Percentiles rank a stretch among this genome's conserved stretches.
Evolutionary conservation across 192 early-diverging fungal species (phyloP).

Genomic region (Oehlia diaphana): DNA sequence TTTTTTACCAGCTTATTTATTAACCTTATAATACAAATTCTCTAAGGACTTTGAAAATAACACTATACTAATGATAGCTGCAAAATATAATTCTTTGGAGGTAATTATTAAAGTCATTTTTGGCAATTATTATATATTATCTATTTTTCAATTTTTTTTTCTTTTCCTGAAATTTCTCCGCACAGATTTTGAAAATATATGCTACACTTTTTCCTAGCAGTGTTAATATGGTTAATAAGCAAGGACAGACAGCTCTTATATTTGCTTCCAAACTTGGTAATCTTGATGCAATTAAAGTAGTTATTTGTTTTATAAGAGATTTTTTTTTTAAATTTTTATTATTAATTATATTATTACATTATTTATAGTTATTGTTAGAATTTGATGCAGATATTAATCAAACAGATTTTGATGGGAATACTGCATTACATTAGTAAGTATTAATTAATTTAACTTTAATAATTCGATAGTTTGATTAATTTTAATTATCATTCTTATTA

Average conservation of each 20-base stretch:
- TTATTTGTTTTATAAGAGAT: not conserved
- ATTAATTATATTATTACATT: not conserved
- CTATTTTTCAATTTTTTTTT: not conserved
- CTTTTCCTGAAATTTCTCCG: too few relatives aligned
- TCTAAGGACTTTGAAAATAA: slow-evolving; percentile 30
- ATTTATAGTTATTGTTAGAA: slow-evolving; percentile 10
- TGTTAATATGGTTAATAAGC: slow-evolving; percentile 22
- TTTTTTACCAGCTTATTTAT: too few relatives aligned
- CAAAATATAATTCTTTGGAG: slow-evolving; percentile 19
- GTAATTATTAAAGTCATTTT: slow-evolving; percentile 5
- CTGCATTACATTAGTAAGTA: slow-evolving; percentile 26
- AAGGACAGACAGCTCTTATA: slow-evolving; percentile 30
- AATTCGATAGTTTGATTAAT: not conserved
- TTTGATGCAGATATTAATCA: slow-evolving; percentile 26
- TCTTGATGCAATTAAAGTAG: slow-evolving; percentile 22
- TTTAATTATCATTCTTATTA: not conserved
- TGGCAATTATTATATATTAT: not conserved
- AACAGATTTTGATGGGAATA: slow-evolving; percentile 25
- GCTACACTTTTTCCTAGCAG: slow-evolving; percentile 7
- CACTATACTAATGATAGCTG: slow-evolving; percentile 23
- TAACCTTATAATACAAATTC: too few relatives aligned
- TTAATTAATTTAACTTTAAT: not conserved
- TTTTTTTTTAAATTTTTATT: not conserved
- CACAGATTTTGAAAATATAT: slow-evolving; percentile 24
- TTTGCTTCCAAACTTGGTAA: slow-evolving; percentile 14